Evolutionary conservation across 1,284 basidiomycete species (phyloP), one percentile per base, ranked within the genome.

Genomic region (Ganoderma sinense): DNA sequence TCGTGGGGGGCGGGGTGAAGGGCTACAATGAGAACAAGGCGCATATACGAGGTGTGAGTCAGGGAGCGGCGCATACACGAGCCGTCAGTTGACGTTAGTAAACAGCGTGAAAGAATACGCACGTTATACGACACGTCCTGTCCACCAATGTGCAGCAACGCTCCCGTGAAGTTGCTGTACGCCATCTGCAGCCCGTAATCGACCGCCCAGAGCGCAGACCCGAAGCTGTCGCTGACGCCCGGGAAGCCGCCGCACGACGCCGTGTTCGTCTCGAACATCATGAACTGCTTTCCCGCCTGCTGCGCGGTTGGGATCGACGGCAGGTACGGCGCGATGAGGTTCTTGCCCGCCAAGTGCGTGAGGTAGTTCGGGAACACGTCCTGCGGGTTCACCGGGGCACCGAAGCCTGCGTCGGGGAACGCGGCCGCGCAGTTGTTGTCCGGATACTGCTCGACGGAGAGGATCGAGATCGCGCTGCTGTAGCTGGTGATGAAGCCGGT

Each of bases 181-280:
- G 89, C 91, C 86, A 92, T 86, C 76, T 88, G 84, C 69, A 92
- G 80, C 1, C 82, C 85, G 77, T 90, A 91, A 75, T 93, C 91
- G 39, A 91, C 67, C 0, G 82, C 88, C 94, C 94, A 95, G 29
- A 95, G 82, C 2, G 92, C 87, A 0, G 89, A 89, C 3, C 88
- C 91, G 75, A 93, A 95, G 29, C 82, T 84, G 70, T 88, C 84
- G 65, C 84, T 85, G 62, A 89, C 76, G 4, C 88, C 88, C 14
- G 83, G 76, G 74, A 89, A 88, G 26, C 88, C 88, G 71, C 86
- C 86, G 77, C 88, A 90, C 58, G 83, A 85, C 3, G 87, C 88
- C 2, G 86, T 84, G 77, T 89, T 89, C 58, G 85, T 88, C 77
- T 89, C 87, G 71, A 88, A 81, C 82, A 85, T 91, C 62, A 87